Evolutionary conservation across 768 basidiomycete species (phyloP), one percentile per base, ranked within the genome.

Genomic region (Ramaria sp.): DNA sequence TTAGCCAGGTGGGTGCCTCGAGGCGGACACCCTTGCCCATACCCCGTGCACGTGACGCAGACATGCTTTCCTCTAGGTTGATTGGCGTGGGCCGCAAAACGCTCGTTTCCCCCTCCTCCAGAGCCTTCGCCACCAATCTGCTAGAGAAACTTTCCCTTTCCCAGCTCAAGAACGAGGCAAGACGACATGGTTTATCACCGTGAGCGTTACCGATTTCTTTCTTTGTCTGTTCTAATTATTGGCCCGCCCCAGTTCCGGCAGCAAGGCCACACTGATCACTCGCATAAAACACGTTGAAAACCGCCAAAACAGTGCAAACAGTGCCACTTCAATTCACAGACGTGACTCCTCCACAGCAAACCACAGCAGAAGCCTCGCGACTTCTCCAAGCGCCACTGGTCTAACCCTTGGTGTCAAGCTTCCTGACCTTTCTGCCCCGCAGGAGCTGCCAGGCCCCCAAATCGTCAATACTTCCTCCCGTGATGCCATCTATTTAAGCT

Each of bases 81-180:
- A 50, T 30, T 54, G 60, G 45, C 60, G n/a, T 45, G 27, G 20
- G 20, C 19, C 45, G 58, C 38, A 69, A 61, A 53, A 60, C 51
- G 62, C 60, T 61, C 50, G 57, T 55, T 39, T 63, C 47, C 57
- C 58, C 47, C 37, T 53, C 63, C 56, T 64, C 59, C 43, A 61
- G 66, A 46, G 59, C 61, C 31, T 74, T 78, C 55, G 78, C 81
- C 30, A 75, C 81, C 17, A 75, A 78, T 37, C 75, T 83, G 22
- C 76, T 84, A 57, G 75, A 80, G 59, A 76, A 71, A 57, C 72
- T 79, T 60, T 72, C 75, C 54, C 65, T 81, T 58, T 68, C 69
- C 17, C 72, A 76, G 41, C 73, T 84, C 45, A 75, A 73, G 61
- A 72, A 72, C 61, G 78, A 83, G 64, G 77, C 79, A 48, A 82